phyloP scores from a whole-genome alignment of 805 yeast genomes.

The Nakazawaea ambrosiae region DNA sequence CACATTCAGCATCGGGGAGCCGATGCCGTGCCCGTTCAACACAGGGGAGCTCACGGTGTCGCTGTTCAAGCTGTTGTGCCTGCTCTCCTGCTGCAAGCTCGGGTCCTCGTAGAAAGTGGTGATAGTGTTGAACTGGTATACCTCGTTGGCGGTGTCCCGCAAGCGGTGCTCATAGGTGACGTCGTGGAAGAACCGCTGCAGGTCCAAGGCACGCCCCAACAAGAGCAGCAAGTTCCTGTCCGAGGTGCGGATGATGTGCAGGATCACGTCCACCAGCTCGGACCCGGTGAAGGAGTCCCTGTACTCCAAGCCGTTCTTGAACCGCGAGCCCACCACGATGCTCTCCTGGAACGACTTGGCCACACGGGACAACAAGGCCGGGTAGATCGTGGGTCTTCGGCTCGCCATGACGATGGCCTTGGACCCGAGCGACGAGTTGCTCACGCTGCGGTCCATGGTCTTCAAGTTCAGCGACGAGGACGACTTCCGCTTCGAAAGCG shows the following conservation, averaged over 20 bases:
- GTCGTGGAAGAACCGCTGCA: slow-evolving; percentile 91
- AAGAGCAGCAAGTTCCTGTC: slow-evolving; percentile 87
- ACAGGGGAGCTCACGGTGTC: slow-evolving; percentile 5
- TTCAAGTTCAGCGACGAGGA: slow-evolving; percentile 25
- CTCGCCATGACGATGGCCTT: slow-evolving; percentile 43
- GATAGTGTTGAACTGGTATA: slow-evolving; percentile 72
- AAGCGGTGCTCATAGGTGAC: slow-evolving; percentile 91
- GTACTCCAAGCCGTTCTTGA: slow-evolving; percentile 86
- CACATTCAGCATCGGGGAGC: neutral
- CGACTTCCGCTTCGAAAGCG: slow-evolving; percentile 29
- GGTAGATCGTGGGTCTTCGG: slow-evolving; percentile 69
- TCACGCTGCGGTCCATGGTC: slow-evolving; percentile 21
- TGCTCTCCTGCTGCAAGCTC: neutral
- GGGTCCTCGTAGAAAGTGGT: slow-evolving; percentile 27
- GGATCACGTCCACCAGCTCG: slow-evolving; percentile 88
- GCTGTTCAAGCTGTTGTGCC: slow-evolving; percentile 7
- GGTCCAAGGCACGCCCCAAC: slow-evolving; percentile 87
- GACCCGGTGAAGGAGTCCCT: slow-evolving; percentile 91
- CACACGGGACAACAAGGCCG: slow-evolving; percentile 82
- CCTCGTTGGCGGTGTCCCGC: slow-evolving; percentile 81
- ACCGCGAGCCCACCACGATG: slow-evolving; percentile 65
- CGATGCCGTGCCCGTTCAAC: slow-evolving; percentile 1
- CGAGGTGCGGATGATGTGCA: slow-evolving; percentile 78
- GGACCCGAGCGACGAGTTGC: slow-evolving; percentile 25
- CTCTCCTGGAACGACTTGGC: slow-evolving; percentile 70